These are phyloP conservation scores for Aureobasidium namibiae DNA, from an alignment of 2,329 filamentous ascomycete species.

Conservation along the genomic window DNA sequence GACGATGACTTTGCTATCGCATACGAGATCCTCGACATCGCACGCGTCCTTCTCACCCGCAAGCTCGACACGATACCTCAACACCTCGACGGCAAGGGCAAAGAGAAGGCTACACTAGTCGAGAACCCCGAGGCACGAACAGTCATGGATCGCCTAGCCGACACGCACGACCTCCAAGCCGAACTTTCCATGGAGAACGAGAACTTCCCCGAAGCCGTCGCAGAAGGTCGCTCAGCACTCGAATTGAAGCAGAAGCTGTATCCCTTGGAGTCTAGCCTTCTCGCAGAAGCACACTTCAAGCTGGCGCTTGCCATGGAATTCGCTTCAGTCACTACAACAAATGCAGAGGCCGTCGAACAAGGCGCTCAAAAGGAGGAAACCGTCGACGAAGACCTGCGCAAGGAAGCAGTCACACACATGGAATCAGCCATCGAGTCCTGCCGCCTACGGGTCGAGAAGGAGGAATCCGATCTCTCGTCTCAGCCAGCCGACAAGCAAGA, in stretches of 20 bases:
- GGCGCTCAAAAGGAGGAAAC: constrained; percentile 28
- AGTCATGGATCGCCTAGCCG: constrained; percentile 77
- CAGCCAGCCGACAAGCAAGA: constrained; percentile 57
- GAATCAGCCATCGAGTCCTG: constrained; percentile 67
- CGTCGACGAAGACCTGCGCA: constrained; percentile 61
- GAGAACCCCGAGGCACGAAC: constrained; percentile 40
- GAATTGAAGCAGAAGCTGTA: constrained; percentile 72
- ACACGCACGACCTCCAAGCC: constrained; percentile 87
- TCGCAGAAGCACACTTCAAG: constrained; percentile 95
- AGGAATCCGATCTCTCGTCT: constrained; percentile 55
- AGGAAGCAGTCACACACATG: constrained; percentile 63
- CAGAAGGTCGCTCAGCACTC: constrained; percentile 70
- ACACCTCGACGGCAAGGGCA: constrained; percentile 39
- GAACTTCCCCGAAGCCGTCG: constrained; percentile 79
- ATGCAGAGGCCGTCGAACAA: constrained; percentile 39
- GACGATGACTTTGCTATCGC: constrained; percentile 58
- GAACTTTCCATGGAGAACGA: constrained; percentile 98
- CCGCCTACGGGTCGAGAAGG: constrained; percentile 60
- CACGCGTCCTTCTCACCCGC: constrained; percentile 50
- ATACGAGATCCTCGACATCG: constrained; percentile 56
- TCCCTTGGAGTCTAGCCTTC: constrained; percentile 69
- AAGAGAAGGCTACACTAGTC: constrained; percentile 27
- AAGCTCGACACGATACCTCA: constrained; percentile 42
- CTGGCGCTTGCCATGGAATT: constrained; percentile 93
- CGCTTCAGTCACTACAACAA: constrained; percentile 63